Conservation (phyloP, 2,329 filamentous ascomycete genomes). For the Byssoonygena ceratinophila region DNA sequence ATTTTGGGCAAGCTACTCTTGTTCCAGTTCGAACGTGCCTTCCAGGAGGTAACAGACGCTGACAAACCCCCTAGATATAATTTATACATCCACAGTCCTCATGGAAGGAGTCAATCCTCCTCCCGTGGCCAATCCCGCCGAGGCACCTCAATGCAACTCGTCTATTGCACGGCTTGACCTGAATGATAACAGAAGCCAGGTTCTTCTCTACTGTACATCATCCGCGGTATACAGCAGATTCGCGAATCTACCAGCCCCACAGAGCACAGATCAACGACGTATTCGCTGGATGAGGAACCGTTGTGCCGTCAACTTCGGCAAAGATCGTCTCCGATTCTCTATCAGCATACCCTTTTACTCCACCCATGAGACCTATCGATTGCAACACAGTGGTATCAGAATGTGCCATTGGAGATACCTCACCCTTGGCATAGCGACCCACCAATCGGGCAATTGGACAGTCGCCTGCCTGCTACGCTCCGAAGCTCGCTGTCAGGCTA, state of each 20-base stretch:
- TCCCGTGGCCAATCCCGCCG: too few relatives aligned
- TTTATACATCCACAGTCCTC: slow-evolving; percentile 1
- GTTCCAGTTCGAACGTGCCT: neutral
- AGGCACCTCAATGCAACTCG: neutral
- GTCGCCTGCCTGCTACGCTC: slow-evolving; percentile 32
- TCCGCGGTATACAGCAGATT: slow-evolving; percentile 29
- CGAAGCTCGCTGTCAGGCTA: slow-evolving; percentile 22
- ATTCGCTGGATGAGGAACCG: slow-evolving; percentile 19
- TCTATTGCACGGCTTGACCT: slow-evolving; percentile 27
- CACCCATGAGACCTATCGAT: slow-evolving; percentile 23
- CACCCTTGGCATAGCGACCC: slow-evolving; percentile 30
- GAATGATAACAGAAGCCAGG: slow-evolving; percentile 29
- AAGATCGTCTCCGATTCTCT: slow-evolving; percentile 24
- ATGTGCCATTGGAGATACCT: slow-evolving; percentile 34
- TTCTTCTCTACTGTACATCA: slow-evolving; percentile 29
- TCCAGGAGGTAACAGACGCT: neutral
- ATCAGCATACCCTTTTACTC: slow-evolving; percentile 34
- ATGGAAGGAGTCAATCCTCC: neutral
- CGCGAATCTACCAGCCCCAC: slow-evolving; percentile 21
- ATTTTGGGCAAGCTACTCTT: neutral
- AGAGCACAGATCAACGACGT: slow-evolving; percentile 11
- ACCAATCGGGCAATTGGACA: slow-evolving; percentile 23
- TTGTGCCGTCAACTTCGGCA: slow-evolving; percentile 1
- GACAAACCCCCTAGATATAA: neutral
- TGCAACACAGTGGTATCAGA: slow-evolving; percentile 9